These are phyloP conservation scores for Astrephomene gubernaculifera DNA, from an alignment of 139 green algal species.

Conservation along the genomic window DNA sequence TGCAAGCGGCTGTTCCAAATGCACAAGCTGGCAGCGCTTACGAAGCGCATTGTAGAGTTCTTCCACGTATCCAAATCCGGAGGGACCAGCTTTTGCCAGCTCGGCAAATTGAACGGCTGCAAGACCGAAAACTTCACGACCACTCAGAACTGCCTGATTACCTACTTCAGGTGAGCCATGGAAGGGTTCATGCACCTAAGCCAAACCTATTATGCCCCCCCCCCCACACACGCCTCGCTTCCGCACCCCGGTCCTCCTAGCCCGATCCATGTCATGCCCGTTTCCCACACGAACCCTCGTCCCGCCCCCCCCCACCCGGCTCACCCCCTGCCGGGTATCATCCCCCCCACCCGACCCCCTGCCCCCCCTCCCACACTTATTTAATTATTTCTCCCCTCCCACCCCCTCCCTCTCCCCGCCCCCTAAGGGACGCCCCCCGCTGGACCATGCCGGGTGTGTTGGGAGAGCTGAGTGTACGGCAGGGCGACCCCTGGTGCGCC, in stretches of 20 bases:
- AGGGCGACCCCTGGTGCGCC: constrained; percentile 40
- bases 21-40: constrained; percentile 23
- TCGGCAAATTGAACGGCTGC: constrained; percentile 39
- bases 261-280: no score
- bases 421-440: constrained; percentile 29
- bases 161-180: constrained; percentile 23
- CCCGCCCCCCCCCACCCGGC: no score
- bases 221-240: no score
- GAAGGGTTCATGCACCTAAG: background rate
- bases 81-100: constrained; percentile 42
- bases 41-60: constrained; percentile 46
- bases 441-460: constrained; percentile 16
- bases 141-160: constrained; percentile 32
- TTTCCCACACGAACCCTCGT: no score
- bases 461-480: background rate
- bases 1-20: background rate
- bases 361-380: no score
- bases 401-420: no score
- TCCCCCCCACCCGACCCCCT: no score
- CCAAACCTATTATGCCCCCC: no score
- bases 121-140: constrained; percentile 13
- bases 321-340: no score
- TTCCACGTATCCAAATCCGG: constrained; percentile 46
- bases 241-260: no score
- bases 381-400: no score